phyloP scores from a whole-genome alignment of 2,329 filamentous ascomycete species.

The Alternaria postmessia region DNA sequence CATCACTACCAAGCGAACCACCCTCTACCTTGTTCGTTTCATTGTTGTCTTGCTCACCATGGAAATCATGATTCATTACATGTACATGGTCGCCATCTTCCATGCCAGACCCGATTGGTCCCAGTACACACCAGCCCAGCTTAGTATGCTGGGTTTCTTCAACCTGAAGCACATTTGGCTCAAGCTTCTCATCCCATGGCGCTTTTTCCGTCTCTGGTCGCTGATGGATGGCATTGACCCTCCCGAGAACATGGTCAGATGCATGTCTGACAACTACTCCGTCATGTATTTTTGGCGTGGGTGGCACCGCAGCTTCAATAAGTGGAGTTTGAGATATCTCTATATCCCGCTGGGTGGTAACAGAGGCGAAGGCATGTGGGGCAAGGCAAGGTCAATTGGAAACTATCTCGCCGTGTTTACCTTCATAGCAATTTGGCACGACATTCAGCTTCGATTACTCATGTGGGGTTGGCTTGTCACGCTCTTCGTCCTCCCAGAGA shows the following conservation, averaged over 20 bases:
- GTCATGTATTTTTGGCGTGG: conserved; percentile 91
- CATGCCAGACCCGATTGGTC: conserved; percentile 81
- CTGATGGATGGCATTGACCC: conserved; percentile 91
- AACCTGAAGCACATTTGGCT: conserved; percentile 98
- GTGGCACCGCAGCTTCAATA: conserved; percentile 96
- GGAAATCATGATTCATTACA: conserved; percentile 85
- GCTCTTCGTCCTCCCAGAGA: conserved; percentile 90
- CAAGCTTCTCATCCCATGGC: conserved; percentile 94
- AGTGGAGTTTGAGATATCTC: conserved; percentile 92
- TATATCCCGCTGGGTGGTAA: conserved; percentile 89
- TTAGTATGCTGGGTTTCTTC: conserved; percentile 91
- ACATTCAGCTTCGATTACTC: conserved; percentile 87
- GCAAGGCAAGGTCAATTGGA: conserved; percentile 66
- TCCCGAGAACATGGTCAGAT: conserved; percentile 97
- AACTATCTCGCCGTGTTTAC: conserved; percentile 91
- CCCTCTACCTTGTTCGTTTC: conserved; percentile 86
- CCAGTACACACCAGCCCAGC: conserved; percentile 83
- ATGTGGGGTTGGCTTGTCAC: conserved; percentile 98
- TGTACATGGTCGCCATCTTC: conserved; percentile 93
- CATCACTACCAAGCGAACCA: conserved; percentile 73
- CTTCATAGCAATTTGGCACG: conserved; percentile 97
- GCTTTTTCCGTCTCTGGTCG: conserved; percentile 98
- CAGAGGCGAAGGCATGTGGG: conserved; percentile 43
- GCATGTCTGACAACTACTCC: conserved; percentile 93
- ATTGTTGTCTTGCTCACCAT: conserved; percentile 81